A percentile compares a stretch with the other conserved stretches of the same genome.
phyloP scores from a whole-genome alignment of 495 filamentous ascomycete genomes.

The Hypoxylon trugodes region DNA sequence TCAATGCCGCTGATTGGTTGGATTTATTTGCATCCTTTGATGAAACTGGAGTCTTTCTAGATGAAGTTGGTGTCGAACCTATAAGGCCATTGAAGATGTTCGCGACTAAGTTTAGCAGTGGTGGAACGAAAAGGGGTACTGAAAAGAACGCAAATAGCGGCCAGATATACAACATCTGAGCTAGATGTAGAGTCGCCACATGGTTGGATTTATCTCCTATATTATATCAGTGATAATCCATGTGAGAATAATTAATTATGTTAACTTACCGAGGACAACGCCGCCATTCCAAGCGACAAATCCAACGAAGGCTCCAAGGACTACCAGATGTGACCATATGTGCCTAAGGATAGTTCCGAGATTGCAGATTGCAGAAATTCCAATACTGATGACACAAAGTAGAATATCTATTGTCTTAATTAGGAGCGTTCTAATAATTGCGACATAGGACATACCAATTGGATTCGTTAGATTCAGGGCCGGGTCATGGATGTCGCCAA shows the following conservation, averaged over 20 bases:
- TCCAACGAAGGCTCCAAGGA: conserved; percentile 71
- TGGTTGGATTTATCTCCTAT: conserved; percentile 93
- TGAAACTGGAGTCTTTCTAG: background rate
- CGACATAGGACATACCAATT: conserved; percentile 56
- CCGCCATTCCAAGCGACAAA: conserved; percentile 90
- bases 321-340: conserved; percentile 71
- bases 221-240: conserved; percentile 10
- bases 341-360: conserved; percentile 57
- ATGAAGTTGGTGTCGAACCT: background rate
- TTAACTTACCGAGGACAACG: conserved; percentile 80
- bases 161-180: conserved; percentile 96
- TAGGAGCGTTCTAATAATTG: background rate
- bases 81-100: background rate
- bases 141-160: conserved; percentile 91
- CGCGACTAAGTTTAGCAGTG: conserved; percentile 15
- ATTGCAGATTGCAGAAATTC: conserved; percentile 62
- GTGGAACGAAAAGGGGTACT: conserved; percentile 71
- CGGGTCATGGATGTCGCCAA: conserved; percentile 72
- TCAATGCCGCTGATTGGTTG: conserved; percentile 20
- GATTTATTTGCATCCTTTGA: background rate
- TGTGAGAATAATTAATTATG: conserved; percentile 12
- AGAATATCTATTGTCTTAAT: conserved; percentile 51
- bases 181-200: conserved; percentile 82
- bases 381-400: conserved; percentile 66
- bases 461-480: conserved; percentile 62